These are phyloP conservation scores for Tricholoma furcatifolium DNA, from an alignment of 768 basidiomycete species.

Conservation along the genomic window DNA sequence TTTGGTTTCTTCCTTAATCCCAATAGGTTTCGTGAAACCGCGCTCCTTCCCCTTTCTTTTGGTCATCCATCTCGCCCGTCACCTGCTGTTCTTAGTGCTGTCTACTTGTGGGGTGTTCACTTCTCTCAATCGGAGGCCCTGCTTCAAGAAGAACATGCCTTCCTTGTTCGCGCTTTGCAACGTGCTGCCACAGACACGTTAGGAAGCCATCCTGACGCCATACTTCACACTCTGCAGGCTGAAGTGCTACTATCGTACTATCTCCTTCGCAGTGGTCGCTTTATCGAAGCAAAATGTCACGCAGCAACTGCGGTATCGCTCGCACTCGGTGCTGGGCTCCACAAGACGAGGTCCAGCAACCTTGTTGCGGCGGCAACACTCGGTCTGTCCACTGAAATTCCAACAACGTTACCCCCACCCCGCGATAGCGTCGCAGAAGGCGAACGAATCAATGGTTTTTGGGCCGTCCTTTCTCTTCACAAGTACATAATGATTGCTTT, in stretches of 20 bases:
- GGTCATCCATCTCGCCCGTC: constrained; percentile 47
- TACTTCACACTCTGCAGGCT: constrained; percentile 57
- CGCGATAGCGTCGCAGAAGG: constrained; percentile 56
- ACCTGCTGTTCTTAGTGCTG: constrained; percentile 45
- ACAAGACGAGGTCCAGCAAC: constrained; percentile 42
- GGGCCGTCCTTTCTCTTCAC: constrained; percentile 60
- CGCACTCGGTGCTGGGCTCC: constrained; percentile 44
- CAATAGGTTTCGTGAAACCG: constrained; percentile 44
- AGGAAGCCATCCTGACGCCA: constrained; percentile 45
- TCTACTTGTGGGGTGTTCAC: constrained; percentile 54
- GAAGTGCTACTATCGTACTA: constrained; percentile 67
- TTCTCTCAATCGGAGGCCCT: constrained; percentile 42
- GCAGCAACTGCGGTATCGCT: constrained; percentile 53
- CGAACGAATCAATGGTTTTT: constrained; percentile 66
- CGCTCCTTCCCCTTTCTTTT: constrained; percentile 48
- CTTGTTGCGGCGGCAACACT: constrained; percentile 34
- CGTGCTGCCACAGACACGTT: constrained; percentile 46
- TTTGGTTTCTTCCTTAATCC: constrained; percentile 67
- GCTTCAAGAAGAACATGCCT: constrained; percentile 40
- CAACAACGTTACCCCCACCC: constrained; percentile 40
- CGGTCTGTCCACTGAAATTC: constrained; percentile 38
- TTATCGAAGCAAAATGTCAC: constrained; percentile 61
- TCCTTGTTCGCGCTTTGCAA: constrained; percentile 50
- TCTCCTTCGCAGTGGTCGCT: constrained; percentile 57
- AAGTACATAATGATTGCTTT: constrained; percentile 54